These are phyloP conservation scores for Nicotiana sylvestris DNA, from an alignment of 257 asterid genomes.

Conservation along the genomic window DNA sequence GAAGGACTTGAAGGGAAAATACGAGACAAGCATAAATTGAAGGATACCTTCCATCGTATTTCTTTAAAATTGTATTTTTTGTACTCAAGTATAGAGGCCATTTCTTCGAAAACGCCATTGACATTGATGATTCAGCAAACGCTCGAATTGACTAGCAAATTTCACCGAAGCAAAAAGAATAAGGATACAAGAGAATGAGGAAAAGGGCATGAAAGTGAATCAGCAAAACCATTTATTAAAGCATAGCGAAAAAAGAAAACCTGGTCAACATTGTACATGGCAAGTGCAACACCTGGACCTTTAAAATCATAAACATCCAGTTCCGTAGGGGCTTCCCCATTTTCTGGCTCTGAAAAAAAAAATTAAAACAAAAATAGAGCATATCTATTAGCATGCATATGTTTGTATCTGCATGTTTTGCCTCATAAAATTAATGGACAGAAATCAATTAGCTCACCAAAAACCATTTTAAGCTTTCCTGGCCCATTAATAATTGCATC, in stretches of 20 bases:
- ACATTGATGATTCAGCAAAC: slow-evolving; percentile 94
- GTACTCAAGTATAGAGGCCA: slow-evolving; percentile 96
- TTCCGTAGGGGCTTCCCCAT: slow-evolving; percentile 58
- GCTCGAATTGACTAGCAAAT: slow-evolving; percentile 70
- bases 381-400: not conserved
- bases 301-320: slow-evolving; percentile 65
- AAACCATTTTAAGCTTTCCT: slow-evolving; percentile 87
- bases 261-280: slow-evolving; percentile 88
- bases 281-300: slow-evolving; percentile 90
- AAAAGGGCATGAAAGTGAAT: slow-evolving; percentile 12
- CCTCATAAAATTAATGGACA: not conserved
- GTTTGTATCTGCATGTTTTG: not conserved
- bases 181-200: not conserved
- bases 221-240: slow-evolving; percentile 6
- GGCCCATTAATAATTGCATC: slow-evolving; percentile 69
- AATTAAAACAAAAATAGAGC: not conserved
- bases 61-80: slow-evolving; percentile 85
- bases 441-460: slow-evolving; percentile 47
- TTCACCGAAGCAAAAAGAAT: slow-evolving; percentile 10
- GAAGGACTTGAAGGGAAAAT: not conserved
- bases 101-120: slow-evolving; percentile 73
- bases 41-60: slow-evolving; percentile 85
- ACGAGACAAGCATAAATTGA: not conserved
- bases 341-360: slow-evolving; percentile 54
- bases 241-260: slow-evolving; percentile 27